Conservation (phyloP, 1,284 basidiomycete species). For the Sutorius eximius region DNA sequence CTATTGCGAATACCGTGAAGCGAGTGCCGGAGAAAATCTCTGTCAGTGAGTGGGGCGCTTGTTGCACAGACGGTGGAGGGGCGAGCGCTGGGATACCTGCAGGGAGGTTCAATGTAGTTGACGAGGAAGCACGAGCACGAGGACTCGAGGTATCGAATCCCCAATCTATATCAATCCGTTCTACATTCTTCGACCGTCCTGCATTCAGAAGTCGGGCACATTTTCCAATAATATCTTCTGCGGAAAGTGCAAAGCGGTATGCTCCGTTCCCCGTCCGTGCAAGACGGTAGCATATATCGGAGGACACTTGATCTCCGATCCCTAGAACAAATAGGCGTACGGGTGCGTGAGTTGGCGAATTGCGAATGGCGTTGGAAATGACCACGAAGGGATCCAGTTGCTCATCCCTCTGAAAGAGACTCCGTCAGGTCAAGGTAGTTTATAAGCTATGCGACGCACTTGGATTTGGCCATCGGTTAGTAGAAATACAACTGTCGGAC, state of each 20-base stretch:
- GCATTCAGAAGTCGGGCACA: slow-evolving; percentile 51
- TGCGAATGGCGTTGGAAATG: slow-evolving; percentile 34
- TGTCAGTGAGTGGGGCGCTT: slow-evolving; percentile 43
- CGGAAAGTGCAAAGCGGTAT: slow-evolving; percentile 43
- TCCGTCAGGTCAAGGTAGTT: background rate
- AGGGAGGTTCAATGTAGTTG: background rate
- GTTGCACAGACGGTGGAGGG: slow-evolving; percentile 41
- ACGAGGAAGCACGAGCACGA: background rate
- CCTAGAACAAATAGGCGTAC: slow-evolving; percentile 56
- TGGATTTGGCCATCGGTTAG: slow-evolving; percentile 53
- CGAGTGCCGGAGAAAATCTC: slow-evolving; percentile 47
- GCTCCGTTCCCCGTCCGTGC: slow-evolving; percentile 51
- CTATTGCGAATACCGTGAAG: slow-evolving; percentile 47
- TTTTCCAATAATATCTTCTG: slow-evolving; percentile 47
- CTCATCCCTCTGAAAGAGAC: slow-evolving; percentile 25
- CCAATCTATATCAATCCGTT: slow-evolving; percentile 52
- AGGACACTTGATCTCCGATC: slow-evolving; percentile 52
- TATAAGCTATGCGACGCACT: slow-evolving; percentile 2
- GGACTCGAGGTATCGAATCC: slow-evolving; percentile 7
- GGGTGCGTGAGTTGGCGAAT: slow-evolving; percentile 27
- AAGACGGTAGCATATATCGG: slow-evolving; percentile 49
- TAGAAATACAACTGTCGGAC: slow-evolving; percentile 49
- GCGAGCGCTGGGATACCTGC: slow-evolving; percentile 22
- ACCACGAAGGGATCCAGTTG: slow-evolving; percentile 19
- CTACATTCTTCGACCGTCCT: slow-evolving; percentile 45